phyloP scores from a whole-genome alignment of 176 grass and related monocot species.

The Cenchrus americanus region DNA sequence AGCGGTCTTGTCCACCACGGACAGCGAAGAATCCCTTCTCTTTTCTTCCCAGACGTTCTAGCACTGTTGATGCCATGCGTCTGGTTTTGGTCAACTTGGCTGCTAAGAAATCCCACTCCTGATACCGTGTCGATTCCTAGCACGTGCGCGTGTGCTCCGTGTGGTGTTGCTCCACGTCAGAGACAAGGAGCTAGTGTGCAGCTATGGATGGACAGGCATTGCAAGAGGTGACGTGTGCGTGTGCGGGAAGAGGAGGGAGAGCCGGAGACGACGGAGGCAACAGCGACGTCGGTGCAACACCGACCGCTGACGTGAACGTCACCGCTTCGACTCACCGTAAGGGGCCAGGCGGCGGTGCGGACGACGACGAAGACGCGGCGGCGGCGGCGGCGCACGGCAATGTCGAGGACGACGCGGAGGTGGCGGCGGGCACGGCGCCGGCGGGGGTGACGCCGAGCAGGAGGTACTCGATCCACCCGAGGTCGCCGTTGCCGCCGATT shows the following conservation, averaged over 20 bases:
- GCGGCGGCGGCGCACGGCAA: conserved; percentile 39
- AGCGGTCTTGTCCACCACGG: conserved; percentile 46
- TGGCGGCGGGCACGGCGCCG: conserved; percentile 23
- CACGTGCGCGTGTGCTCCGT: not conserved
- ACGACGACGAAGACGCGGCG: not conserved
- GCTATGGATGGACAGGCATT: not conserved
- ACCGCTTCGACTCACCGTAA: conserved; percentile 42
- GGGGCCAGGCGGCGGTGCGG: conserved; percentile 14
- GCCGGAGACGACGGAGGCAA: not conserved
- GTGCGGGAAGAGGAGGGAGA: no score
- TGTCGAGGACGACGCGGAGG: conserved; percentile 8
- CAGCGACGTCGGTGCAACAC: conserved; percentile 37
- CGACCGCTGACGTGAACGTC: conserved; percentile 24
- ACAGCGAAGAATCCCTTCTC: not conserved
- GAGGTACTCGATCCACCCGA: conserved; percentile 92
- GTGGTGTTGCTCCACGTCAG: not conserved
- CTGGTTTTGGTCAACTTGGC: not conserved
- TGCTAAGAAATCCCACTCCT: not conserved
- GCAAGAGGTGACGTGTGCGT: conserved; percentile 1
- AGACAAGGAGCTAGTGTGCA: not conserved
- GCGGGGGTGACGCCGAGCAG: conserved; percentile 48
- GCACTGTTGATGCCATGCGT: not conserved
- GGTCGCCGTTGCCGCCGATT: conserved; percentile 75
- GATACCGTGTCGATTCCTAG: not conserved
- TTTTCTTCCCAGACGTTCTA: no score